A percentile compares a stretch with the other conserved stretches of the same genome.
phyloP scores from a whole-genome alignment of 306 rosid genomes.

The Cicer cuneatum region DNA sequence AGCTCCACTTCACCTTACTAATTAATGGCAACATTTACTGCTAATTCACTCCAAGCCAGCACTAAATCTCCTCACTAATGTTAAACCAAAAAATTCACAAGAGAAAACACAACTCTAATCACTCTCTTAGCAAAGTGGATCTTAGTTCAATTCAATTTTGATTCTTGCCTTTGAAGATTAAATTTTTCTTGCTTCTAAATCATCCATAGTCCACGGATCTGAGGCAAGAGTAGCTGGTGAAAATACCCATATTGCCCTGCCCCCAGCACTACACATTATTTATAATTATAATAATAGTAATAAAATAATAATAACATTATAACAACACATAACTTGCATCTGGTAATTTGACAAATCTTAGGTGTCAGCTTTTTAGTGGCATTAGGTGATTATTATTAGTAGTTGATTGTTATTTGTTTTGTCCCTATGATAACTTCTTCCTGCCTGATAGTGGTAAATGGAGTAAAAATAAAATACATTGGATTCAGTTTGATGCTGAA shows the following conservation, averaged over 20 bases:
- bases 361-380: conserved; percentile 46
- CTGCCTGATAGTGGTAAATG: conserved; percentile 3
- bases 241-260: conserved; percentile 11
- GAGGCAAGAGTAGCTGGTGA: conserved; percentile 37
- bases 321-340: not conserved
- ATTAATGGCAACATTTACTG: conserved; percentile 44
- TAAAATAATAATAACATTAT: not conserved
- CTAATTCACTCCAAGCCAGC: conserved; percentile 50
- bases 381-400: conserved; percentile 34
- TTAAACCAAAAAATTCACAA: conserved; percentile 18
- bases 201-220: conserved; percentile 49
- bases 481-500: conserved; percentile 34
- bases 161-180: conserved; percentile 52
- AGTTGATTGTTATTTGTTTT: not conserved
- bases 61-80: conserved; percentile 24
- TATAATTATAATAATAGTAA: not conserved
- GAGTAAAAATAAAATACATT: not conserved
- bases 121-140: conserved; percentile 17
- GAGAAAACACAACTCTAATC: conserved; percentile 31
- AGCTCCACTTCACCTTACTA: conserved; percentile 49
- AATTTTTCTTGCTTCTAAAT: conserved; percentile 55
- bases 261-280: conserved; percentile 22
- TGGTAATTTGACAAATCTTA: conserved; percentile 43
- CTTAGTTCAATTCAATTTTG: conserved; percentile 47
- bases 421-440: conserved; percentile 9